A percentile compares a stretch with the other conserved stretches of the same genome.
phyloP scores from a whole-genome alignment of 768 basidiomycete genomes.

The Tulasnella sp. region DNA sequence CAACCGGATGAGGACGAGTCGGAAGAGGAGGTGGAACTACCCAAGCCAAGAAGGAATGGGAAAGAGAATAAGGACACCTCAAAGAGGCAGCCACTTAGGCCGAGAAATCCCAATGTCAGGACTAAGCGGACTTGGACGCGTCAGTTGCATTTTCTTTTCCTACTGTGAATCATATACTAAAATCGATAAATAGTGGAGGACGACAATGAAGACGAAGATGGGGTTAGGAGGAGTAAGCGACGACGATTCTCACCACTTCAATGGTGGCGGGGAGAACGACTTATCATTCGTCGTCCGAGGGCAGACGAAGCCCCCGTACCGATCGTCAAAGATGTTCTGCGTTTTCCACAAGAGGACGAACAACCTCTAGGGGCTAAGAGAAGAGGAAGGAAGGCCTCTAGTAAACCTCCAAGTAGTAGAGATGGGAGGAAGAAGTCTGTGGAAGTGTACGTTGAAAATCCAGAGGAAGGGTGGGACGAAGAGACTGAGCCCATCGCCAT shows the following conservation, averaged over 20 bases:
- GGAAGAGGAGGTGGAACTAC: not conserved
- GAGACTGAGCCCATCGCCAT: constrained; percentile 51
- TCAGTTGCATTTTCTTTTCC: not conserved
- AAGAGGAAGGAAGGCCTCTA: constrained; percentile 31
- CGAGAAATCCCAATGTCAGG: not conserved
- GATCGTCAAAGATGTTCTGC: constrained; percentile 23
- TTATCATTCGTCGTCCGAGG: constrained; percentile 11
- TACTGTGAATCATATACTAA: not conserved
- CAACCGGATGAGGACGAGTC: not conserved
- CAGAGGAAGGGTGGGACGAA: constrained; percentile 72
- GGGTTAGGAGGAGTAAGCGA: constrained; percentile 12
- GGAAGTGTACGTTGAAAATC: constrained; percentile 19
- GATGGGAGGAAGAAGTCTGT: constrained; percentile 22
- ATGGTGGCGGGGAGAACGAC: constrained; percentile 15
- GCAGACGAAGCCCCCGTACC: constrained; percentile 12
- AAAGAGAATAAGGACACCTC: not conserved
- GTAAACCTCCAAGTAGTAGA: constrained; percentile 23
- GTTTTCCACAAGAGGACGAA: constrained; percentile 39
- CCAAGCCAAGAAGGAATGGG: not conserved
- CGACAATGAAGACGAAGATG: constrained; percentile 4
- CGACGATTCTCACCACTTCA: constrained; percentile 4
- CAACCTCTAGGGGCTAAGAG: constrained; percentile 34
- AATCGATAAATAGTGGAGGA: not conserved
- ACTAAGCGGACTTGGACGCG: not conserved
- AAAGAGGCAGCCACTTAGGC: not conserved